Evolutionary conservation across 2,329 filamentous ascomycete species (phyloP), one percentile per base, ranked within the genome.

Genomic region (Capronia coronata): DNA sequence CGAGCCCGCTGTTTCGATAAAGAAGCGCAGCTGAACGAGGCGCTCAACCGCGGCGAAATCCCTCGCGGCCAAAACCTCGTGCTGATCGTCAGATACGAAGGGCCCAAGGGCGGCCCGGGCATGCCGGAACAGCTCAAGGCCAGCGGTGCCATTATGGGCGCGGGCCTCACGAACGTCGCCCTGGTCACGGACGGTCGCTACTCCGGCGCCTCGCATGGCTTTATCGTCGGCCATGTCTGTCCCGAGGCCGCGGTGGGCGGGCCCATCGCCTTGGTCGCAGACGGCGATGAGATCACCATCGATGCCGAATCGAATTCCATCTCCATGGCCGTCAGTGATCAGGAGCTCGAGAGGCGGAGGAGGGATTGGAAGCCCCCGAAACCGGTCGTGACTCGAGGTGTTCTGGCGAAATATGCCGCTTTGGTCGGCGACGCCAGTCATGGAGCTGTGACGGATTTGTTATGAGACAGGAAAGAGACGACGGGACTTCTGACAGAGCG

Each of bases 51-150:
- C 16, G 84, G 88, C 47, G 75, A 83, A 43, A 85, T 88, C 40
- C 79, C 80, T 0, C 80, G 80, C 29, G 79, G 79, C 52, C 87
- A 93, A 63, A 93, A 94, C 64, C 76, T 94, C 11, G 91, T 96
- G 16, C 73, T 96, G 22, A 82, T 96, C 25, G 89, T 97, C 46
- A 83, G 91, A 18, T 96, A 96, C 65, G 91, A 97, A 66, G 91
- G 91, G 0, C 91, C 91, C 10, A 90, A 87, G 65, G 91, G 91
- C 55, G 91, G 91, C 0, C 91, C 91, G 0, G 91, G 91, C 37
- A 97, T 97, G 91, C 91, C 90, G 1, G 91, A 97, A 69, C 89
- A 95, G 69, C 77, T 97, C 38, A 88, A 86, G 65, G 87, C 91
- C 9, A 86, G 80, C 51, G 89, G 89, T 0, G 87, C 90, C 14